phyloP scores from a whole-genome alignment of 2,329 filamentous ascomycete genomes.

The Sordariomycetes sp. region DNA sequence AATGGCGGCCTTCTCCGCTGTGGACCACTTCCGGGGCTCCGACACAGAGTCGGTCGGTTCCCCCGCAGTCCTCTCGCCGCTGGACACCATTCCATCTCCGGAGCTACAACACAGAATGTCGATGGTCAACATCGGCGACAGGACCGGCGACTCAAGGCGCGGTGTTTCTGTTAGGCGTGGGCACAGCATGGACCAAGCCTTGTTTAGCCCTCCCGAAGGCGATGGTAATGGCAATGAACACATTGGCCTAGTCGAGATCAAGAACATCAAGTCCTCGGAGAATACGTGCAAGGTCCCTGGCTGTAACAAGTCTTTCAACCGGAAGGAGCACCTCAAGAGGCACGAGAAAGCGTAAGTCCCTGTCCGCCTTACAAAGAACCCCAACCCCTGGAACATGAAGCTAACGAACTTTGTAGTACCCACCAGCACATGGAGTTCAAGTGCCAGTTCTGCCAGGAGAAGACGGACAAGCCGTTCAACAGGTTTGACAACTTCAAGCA shows the following conservation, averaged over 20 bases:
- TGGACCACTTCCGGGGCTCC: background rate
- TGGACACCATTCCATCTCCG: background rate
- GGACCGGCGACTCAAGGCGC: background rate
- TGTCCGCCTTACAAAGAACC: background rate
- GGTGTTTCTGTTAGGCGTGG: background rate
- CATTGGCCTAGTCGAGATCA: conserved; percentile 7
- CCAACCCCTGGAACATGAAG: background rate
- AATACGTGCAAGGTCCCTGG: conserved; percentile 34
- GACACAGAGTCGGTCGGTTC: background rate
- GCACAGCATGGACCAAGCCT: background rate
- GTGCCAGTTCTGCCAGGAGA: conserved; percentile 9
- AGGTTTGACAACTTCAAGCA: conserved; percentile 29
- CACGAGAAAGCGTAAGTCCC: conserved; percentile 39
- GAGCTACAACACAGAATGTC: background rate
- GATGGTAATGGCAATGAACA: background rate
- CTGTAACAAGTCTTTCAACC: conserved; percentile 37
- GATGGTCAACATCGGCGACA: background rate
- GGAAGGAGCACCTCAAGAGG: conserved; percentile 45
- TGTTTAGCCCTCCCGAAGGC: background rate
- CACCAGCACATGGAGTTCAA: conserved; percentile 4
- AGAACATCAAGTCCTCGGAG: conserved; percentile 18
- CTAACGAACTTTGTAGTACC: conserved; percentile 2
- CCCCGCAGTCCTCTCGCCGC: background rate
- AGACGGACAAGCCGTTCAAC: conserved; percentile 14
- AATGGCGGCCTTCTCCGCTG: background rate